Evolutionary conservation across 306 rosid genomes (phyloP), one percentile per base, ranked within the genome.

Genomic region (Citrullus colocynthis): DNA sequence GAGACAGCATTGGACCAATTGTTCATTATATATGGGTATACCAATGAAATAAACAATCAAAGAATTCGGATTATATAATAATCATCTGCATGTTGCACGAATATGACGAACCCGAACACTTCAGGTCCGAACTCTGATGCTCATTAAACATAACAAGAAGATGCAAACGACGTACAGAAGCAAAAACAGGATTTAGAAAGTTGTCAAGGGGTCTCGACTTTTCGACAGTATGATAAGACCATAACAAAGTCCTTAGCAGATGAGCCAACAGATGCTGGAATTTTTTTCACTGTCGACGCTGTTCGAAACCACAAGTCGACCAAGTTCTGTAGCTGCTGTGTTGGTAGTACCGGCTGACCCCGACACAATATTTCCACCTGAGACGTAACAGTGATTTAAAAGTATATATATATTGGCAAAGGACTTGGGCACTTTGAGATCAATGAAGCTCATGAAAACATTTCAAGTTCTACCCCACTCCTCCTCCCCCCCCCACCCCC

Each of bases 231-330:
- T 6, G 96, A 91, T 78, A 95, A 87, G 65, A 88, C 91, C 99
- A 95, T 95, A 74, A 95, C 99, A 59, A 92, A 95, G 84, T 95
- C 97, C 88, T 95, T 95, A 4, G 97, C 98, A 0, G 99, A 92
- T 79, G 99, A 89, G 20, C 99, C 98, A 44, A 92, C 91, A 4
- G 91, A 82, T 70, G 96, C 96, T 0, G 96, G 90, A 49, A 86
- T 73, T 82, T 83, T 91, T 82, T 89, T 95, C 0, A 92, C 81
- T 14, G 97, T 71, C 24, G 97, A 85, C 39, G 92, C 91, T 2
- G 92, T 87, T 71, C 91, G 87, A 81, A 88, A 91, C 99, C 99
- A 95, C 78, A 90, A 79, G 63, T 95, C 97, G 17, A 95, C 98
- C 18, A 95, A 79, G 85, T 85, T 85, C 58, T 91, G 91, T 65